These are phyloP conservation scores for Raphanus hybrid DNA, from an alignment of 441 rosid genomes.

Conservation along the genomic window DNA sequence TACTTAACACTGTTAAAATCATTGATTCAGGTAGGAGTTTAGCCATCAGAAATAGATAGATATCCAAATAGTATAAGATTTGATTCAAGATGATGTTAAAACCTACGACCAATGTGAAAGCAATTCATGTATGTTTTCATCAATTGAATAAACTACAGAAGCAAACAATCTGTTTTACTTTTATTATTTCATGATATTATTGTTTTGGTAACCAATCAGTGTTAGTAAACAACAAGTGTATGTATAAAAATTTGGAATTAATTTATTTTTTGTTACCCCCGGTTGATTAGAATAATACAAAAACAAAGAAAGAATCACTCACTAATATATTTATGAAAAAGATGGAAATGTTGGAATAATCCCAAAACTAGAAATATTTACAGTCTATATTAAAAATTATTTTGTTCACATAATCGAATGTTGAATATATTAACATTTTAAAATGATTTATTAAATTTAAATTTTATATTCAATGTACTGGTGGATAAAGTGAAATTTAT, in stretches of 20 bases:
- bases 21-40: not conserved
- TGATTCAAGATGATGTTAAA: not conserved
- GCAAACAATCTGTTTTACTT: not conserved
- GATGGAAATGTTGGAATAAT: not conserved
- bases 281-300: not conserved
- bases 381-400: too few relatives aligned
- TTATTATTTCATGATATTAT: not conserved
- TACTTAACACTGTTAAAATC: not conserved
- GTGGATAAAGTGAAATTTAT: not conserved
- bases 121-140: not conserved
- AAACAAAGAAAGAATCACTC: not conserved
- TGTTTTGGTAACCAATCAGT: not conserved
- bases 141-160: not conserved
- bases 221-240: too few relatives aligned
- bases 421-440: too few relatives aligned
- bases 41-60: not conserved
- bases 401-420: too few relatives aligned
- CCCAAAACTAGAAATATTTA: too few relatives aligned
- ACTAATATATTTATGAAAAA: not conserved
- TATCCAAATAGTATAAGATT: not conserved
- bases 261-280: not conserved
- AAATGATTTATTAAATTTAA: too few relatives aligned
- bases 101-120: not conserved
- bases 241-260: not conserved
- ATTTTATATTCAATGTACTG: not conserved